Conservation (phyloP, 768 basidiomycete species). For the Cytidiella melzeri region DNA sequence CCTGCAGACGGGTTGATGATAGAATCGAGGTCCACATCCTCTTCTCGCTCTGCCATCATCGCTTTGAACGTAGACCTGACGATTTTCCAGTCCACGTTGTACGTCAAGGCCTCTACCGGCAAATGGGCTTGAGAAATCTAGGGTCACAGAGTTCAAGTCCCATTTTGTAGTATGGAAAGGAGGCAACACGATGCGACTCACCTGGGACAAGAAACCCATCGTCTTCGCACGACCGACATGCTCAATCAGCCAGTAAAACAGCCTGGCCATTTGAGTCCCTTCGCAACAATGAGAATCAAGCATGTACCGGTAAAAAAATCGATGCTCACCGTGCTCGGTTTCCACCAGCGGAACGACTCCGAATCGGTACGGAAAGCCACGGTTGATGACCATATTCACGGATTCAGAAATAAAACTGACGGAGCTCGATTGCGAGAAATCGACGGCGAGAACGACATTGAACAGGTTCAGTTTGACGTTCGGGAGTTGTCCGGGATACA, state of each 20-base stretch:
- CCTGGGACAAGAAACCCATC: conserved; percentile 51
- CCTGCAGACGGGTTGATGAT: conserved; percentile 22
- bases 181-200: conserved; percentile 24
- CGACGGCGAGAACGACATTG: conserved; percentile 78
- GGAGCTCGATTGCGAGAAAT: conserved; percentile 59
- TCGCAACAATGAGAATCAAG: background rate
- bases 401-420: conserved; percentile 59
- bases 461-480: conserved; percentile 71
- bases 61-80: conserved; percentile 35
- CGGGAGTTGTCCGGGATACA: conserved; percentile 76
- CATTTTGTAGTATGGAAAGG: no score
- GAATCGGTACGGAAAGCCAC: conserved; percentile 74
- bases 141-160: no score
- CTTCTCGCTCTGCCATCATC: no score
- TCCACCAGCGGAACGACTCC: conserved; percentile 77
- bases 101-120: conserved; percentile 24
- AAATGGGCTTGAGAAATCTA: conserved; percentile 35
- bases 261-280: conserved; percentile 65
- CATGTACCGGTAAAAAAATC: background rate
- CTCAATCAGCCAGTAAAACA: conserved; percentile 63
- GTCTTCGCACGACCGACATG: conserved; percentile 60
- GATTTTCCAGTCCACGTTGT: conserved; percentile 37
- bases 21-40: conserved; percentile 31
- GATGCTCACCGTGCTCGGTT: conserved; percentile 34
- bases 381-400: conserved; percentile 63